These are phyloP conservation scores for Aspergillus haitiensis DNA, from an alignment of 495 filamentous ascomycete species.

Conservation along the genomic window DNA sequence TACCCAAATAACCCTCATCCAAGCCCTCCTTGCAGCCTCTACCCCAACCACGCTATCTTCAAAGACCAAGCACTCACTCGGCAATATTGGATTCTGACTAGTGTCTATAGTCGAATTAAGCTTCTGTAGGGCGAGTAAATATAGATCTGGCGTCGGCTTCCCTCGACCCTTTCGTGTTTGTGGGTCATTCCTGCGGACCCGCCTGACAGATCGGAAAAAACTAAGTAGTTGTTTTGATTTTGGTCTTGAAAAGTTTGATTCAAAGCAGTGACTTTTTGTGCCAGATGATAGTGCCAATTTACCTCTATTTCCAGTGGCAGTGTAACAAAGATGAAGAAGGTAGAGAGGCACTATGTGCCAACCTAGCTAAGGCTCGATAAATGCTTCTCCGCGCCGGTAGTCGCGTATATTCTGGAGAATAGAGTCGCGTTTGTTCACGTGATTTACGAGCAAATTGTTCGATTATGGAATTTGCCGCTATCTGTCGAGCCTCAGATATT, in stretches of 20 bases:
- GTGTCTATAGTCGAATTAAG: slow-evolving; percentile 25
- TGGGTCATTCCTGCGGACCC: slow-evolving; percentile 39
- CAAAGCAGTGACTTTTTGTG: slow-evolving; percentile 21
- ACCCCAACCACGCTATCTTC: slow-evolving; percentile 47
- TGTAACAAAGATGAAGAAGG: too few species aligned
- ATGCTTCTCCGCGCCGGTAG: slow-evolving; percentile 39
- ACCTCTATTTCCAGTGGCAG: slow-evolving; percentile 18
- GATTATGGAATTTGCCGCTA: slow-evolving; percentile 28
- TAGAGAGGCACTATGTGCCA: slow-evolving; percentile 18
- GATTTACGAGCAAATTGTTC: slow-evolving; percentile 36
- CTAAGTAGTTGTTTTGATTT: slow-evolving; percentile 18
- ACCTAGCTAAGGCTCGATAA: slow-evolving; percentile 30
- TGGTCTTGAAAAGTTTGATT: slow-evolving; percentile 22
- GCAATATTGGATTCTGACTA: slow-evolving; percentile 23
- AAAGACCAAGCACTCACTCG: slow-evolving; percentile 45
- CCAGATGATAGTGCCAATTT: slow-evolving; percentile 23
- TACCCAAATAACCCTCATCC: slow-evolving; percentile 48
- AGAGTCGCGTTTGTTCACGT: slow-evolving; percentile 20
- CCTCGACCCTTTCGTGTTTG: slow-evolving; percentile 28
- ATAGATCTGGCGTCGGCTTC: slow-evolving; percentile 44
- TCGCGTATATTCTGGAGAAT: slow-evolving; percentile 32
- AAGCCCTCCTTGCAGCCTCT: slow-evolving; percentile 44
- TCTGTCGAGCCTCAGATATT: slow-evolving; percentile 28
- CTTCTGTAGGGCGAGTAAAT: slow-evolving; percentile 35
- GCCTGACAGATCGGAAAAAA: slow-evolving; percentile 19